Percentiles rank a stretch among this genome's conserved stretches.
phyloP scores from a whole-genome alignment of 2,329 filamentous ascomycete genomes.

The Sporothrix protearum region DNA sequence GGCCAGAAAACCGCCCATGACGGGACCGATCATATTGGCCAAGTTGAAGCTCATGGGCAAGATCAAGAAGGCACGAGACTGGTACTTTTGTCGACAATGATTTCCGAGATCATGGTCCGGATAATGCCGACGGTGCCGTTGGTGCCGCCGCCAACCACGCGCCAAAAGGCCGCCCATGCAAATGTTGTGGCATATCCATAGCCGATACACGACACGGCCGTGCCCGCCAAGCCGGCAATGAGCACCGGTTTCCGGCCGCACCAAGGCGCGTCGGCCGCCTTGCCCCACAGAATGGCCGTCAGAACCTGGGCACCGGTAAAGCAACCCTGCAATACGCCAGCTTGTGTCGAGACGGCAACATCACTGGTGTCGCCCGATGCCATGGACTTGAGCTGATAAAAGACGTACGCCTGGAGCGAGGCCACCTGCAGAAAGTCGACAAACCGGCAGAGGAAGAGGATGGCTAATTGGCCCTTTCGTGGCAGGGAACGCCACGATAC shows the following conservation, averaged over 20 bases:
- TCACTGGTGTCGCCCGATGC: constrained; percentile 5
- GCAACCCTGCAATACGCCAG: constrained; percentile 65
- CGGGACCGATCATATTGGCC: constrained; percentile 43
- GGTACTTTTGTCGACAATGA: constrained; percentile 48
- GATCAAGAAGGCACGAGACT: constrained; percentile 47
- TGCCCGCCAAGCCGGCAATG: constrained; percentile 65
- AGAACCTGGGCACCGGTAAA: constrained; percentile 72
- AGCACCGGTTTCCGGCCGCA: constrained; percentile 66
- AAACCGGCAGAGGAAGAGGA: constrained; percentile 32
- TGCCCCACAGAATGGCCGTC: constrained; percentile 71
- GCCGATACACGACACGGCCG: constrained; percentile 63
- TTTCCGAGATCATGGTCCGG: constrained; percentile 47
- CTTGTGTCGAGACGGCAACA: constrained; percentile 47
- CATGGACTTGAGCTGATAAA: constrained; percentile 29
- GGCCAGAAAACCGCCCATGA: constrained; percentile 64
- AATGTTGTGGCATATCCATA: constrained; percentile 70
- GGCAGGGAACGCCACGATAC: constrained; percentile 30
- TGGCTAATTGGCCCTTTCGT: constrained; percentile 31
- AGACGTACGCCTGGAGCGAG: constrained; percentile 30
- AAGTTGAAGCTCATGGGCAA: constrained; percentile 49
- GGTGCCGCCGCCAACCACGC: constrained; percentile 59
- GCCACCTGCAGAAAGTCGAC: constrained; percentile 33
- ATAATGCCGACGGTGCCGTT: constrained; percentile 51
- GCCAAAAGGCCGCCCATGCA: constrained; percentile 60
- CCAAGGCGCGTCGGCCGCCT: constrained; percentile 56